Base-by-base conservation (phyloP, 352 stramenopile genomes). In the Phytophthora colocasiae region DNA sequence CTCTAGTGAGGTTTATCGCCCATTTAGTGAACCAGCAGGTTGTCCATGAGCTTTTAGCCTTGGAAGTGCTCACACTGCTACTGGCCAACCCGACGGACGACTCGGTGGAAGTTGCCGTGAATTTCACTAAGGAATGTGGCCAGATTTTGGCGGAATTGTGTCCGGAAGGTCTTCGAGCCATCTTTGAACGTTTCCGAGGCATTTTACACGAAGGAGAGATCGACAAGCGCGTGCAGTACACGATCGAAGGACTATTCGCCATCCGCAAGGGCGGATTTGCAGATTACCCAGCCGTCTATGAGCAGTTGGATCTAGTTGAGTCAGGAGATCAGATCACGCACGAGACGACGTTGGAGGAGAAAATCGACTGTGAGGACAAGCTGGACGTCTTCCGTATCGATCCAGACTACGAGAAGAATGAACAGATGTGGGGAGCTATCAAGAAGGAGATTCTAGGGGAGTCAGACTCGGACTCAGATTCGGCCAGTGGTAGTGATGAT, bases 21-120 rank as follows among this genome's bases (percentile, higher is more conserved):
- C 98, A 99, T 75, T 82, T 99, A 8, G 98, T 99, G 41, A 99
- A 99, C 76, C 98, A 99, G 69, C 93, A 98, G 49, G 90, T 99
- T 6, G 93, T 97, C 9, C 96, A 99, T 68, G 97, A 99, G 77
- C 67, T 99, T 27, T 68, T 99, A 9, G 94, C 97, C 27, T 87
- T 99, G 14, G 95, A 99, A 76, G 87, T 99, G 64, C 75, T 99
- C 6, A 98, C 93, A 19, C 74, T 99, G 22, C 75, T 99, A 31
- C 76, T 99, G 19, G 93, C 98, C 46, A 96, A 98, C 64, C 97
- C 97, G 4, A 99, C 98, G 3, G 95, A 99, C 67, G 97, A 99
- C 84, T 98, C 90, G 4, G 96, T 99, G 0, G 97, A 99, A 76
- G 97, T 99, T 6, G 98, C 98, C 0, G 93, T 99, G 15, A 95